Base-by-base conservation (phyloP, 495 filamentous ascomycete species). In the Filosporella fistucella region DNA sequence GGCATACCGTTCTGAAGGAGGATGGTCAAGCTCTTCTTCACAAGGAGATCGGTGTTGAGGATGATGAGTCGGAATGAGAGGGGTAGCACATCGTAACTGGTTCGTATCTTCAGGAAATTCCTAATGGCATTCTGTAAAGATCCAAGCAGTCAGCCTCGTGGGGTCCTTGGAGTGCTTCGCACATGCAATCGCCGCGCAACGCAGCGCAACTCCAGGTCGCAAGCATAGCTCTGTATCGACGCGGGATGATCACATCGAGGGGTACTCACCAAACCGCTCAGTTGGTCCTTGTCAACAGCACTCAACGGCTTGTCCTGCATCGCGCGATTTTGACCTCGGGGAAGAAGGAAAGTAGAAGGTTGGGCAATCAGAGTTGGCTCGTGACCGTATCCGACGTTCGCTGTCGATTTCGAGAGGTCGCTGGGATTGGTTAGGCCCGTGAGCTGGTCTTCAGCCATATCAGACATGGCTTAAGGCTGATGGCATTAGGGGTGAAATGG, bases 61-160 rank as follows among this genome's bases (percentile, higher is more conserved):
- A 97, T 80, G 61, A 99, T 91, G 42, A 99, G 82, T 46, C 93
- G 85, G 68, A 93, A 99, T 49, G 90, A 96, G 39, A 99, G 80
- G n/a, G 93, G 93, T 18, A 99, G 80, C 52, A 99, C 94, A 69
- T 99, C 93, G 75, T 99, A 97, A 61, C 90, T 96, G 28, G 85
- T 96, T 54, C 93, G 85, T 52, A 95, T 86, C 66, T 91, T 96
- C 58, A 99, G 79, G 71, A 99, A 99, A 57, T 95, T 88, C 65
- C 93, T 85, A 62, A 99, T 88, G 47, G 85, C 83, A 70, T 80
- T 80, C 90, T 96, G 66, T 30, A 47, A 26, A 3, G 23, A 18
- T 18, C 17, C 45, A 51, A 30, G 23, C 41, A 29, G 51, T 60
- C 51, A 60, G 58, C 54, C 54, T 57, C 45, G 55, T 37, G 26